Conservation (phyloP, 805 yeast genomes). For the Sungouiella thailandica region DNA sequence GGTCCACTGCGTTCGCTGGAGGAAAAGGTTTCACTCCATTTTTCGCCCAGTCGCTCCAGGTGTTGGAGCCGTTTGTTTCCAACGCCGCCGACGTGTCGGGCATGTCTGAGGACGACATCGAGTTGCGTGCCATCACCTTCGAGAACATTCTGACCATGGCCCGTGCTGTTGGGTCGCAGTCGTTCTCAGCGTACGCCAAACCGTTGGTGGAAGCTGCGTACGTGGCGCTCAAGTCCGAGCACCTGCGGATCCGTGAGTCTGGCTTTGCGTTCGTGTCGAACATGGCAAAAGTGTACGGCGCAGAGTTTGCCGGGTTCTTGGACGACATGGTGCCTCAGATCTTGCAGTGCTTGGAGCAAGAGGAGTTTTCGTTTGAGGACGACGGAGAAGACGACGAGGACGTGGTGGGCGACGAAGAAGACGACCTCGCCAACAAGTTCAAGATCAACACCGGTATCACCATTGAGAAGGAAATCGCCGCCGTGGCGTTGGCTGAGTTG, state of each 20-base stretch:
- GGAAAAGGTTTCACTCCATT: slow-evolving; percentile 85
- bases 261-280: slow-evolving; percentile 91
- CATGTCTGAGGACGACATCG: slow-evolving; percentile 82
- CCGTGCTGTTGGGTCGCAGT: slow-evolving; percentile 89
- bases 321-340: slow-evolving; percentile 79
- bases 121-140: slow-evolving; percentile 84
- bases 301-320: slow-evolving; percentile 82
- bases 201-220: slow-evolving; percentile 88
- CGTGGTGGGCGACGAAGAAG: slow-evolving; percentile 50
- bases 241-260: slow-evolving; percentile 86
- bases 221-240: slow-evolving; percentile 67
- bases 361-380: slow-evolving; percentile 68
- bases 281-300: slow-evolving; percentile 92
- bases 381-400: slow-evolving; percentile 48
- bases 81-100: slow-evolving; percentile 67
- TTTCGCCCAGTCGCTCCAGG: slow-evolving; percentile 75
- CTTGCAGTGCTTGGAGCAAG: slow-evolving; percentile 77
- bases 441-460: slow-evolving; percentile 93
- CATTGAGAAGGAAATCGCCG: slow-evolving; percentile 93
- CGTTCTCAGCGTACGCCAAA: slow-evolving; percentile 80
- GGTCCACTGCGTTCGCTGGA: slow-evolving; percentile 94
- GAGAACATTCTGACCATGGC: slow-evolving; percentile 95
- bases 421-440: slow-evolving; percentile 63
- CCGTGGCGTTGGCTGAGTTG: slow-evolving; percentile 82
- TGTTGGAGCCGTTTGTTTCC: slow-evolving; percentile 76